phyloP scores from a whole-genome alignment of 257 asterid species.

The Solanum corneliomulleri region DNA sequence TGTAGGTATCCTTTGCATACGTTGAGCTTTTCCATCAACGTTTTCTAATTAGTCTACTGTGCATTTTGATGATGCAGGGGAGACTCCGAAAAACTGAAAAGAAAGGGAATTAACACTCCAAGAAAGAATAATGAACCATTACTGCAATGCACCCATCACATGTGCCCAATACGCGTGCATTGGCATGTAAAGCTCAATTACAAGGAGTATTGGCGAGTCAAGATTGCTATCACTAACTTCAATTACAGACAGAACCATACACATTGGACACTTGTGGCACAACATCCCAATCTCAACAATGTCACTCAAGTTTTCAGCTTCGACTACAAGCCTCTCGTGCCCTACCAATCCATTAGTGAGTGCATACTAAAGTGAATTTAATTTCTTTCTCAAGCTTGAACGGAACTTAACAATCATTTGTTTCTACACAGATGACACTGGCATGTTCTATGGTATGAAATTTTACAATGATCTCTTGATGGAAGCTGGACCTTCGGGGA shows the following conservation, averaged over 20 bases:
- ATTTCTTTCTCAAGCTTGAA: background rate
- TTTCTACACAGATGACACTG: conserved; percentile 45
- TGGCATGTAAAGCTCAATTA: conserved; percentile 77
- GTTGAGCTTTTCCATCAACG: background rate
- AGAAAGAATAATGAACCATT: conserved; percentile 46
- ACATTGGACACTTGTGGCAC: conserved; percentile 73
- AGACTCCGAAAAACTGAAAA: conserved; percentile 30
- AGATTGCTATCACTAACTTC: conserved; percentile 63
- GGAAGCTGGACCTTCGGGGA: conserved; percentile 62
- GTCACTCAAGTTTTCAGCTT: conserved; percentile 78
- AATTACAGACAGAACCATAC: conserved; percentile 59
- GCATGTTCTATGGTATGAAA: conserved; percentile 66
- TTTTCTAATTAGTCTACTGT: background rate
- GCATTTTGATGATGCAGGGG: conserved; percentile 21
- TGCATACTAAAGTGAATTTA: background rate
- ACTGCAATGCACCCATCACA: conserved; percentile 60
- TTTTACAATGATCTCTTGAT: conserved; percentile 51
- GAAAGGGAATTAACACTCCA: conserved; percentile 50
- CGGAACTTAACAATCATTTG: background rate
- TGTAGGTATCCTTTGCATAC: conserved; percentile 17
- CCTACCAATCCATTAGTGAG: conserved; percentile 64
- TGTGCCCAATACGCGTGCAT: conserved; percentile 74
- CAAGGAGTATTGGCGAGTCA: conserved; percentile 58
- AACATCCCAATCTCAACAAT: conserved; percentile 69
- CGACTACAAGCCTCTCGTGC: conserved; percentile 63